Evolutionary conservation across 805 yeast species (phyloP).

Genomic region (Ascoidea tarda): DNA sequence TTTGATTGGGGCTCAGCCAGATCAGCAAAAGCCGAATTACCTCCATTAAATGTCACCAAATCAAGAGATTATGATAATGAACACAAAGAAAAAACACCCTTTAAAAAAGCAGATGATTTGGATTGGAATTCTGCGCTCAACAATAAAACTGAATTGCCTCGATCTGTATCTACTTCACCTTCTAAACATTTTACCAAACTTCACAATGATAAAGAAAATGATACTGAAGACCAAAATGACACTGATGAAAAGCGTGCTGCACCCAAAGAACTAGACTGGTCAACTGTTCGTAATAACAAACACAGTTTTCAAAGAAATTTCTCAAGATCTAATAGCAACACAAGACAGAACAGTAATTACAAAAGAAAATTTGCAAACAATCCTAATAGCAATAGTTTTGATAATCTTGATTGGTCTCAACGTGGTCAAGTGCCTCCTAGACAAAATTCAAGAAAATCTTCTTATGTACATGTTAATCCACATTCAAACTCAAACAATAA

Average conservation of each 20-base stretch:
- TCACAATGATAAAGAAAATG: background rate
- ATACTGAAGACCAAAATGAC: background rate
- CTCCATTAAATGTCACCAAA: conserved; percentile 2
- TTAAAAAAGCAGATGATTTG: background rate
- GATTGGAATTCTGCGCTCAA: conserved; percentile 2
- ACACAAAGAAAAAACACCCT: conserved; percentile 4
- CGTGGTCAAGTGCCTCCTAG: background rate
- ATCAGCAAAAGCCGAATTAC: conserved; percentile 12
- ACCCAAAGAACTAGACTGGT: conserved; percentile 38
- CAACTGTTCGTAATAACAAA: conserved; percentile 11
- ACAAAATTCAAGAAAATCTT: conserved; percentile 13
- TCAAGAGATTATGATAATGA: conserved; percentile 6
- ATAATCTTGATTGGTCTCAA: background rate
- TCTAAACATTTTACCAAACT: too few species aligned
- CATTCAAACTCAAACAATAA: background rate
- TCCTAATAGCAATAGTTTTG: too few species aligned
- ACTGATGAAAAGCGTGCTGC: background rate
- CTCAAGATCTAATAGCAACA: background rate
- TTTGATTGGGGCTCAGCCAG: conserved; percentile 31
- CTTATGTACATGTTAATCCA: background rate
- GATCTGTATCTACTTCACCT: background rate
- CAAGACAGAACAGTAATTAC: background rate
- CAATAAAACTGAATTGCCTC: background rate
- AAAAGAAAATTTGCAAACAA: background rate
- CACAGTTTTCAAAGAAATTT: too few species aligned